These are phyloP conservation scores for Diplodia seriata DNA, from an alignment of 2,329 filamentous ascomycete species.

Conservation along the genomic window DNA sequence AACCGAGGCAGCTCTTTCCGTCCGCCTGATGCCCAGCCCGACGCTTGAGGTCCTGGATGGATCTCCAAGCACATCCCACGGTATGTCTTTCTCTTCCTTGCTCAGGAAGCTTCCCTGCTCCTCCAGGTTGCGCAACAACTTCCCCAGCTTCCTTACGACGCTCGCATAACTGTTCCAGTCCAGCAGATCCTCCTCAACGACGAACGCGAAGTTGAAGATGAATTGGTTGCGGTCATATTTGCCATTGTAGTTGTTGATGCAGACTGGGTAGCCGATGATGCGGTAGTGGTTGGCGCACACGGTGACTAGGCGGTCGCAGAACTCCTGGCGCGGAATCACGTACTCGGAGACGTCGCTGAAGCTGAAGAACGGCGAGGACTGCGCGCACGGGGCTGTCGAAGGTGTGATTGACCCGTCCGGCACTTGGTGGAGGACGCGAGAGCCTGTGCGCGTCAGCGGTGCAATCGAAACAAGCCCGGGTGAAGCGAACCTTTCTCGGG, in stretches of 20 bases:
- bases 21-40: conserved; percentile 27
- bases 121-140: conserved; percentile 87
- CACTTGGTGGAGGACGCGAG: conserved; percentile 69
- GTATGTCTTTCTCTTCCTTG: conserved; percentile 55
- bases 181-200: conserved; percentile 69
- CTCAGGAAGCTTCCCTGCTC: conserved; percentile 87
- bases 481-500: conserved; percentile 54
- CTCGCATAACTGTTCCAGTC: conserved; percentile 82
- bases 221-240: conserved; percentile 93
- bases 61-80: conserved; percentile 22
- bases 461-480: neutral
- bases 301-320: conserved; percentile 89
- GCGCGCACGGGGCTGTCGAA: conserved; percentile 50
- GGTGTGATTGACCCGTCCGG: conserved; percentile 64
- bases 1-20: conserved; percentile 9
- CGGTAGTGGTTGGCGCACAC: conserved; percentile 77
- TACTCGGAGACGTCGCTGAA: conserved; percentile 89
- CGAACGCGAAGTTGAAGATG: conserved; percentile 96
- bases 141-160: conserved; percentile 84
- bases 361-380: conserved; percentile 73
- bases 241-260: conserved; percentile 72
- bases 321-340: conserved; percentile 92
- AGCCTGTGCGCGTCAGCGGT: conserved; percentile 54
- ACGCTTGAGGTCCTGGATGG: conserved; percentile 18
- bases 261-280: conserved; percentile 87